phyloP scores from a whole-genome alignment of 257 asterid genomes.

The Verbascum thapsus region DNA sequence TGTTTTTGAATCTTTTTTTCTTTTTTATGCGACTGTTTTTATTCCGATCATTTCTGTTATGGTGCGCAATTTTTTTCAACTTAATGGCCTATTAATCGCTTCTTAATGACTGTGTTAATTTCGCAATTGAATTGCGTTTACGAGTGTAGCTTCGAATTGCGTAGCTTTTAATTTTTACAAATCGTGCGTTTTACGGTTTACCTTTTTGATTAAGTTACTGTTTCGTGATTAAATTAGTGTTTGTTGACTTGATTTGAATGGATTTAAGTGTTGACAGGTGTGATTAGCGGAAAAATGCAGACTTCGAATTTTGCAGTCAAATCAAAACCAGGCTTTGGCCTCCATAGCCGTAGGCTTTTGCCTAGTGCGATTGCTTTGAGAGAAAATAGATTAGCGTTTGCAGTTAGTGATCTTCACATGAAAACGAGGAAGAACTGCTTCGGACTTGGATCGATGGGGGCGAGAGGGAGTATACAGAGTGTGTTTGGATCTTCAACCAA shows the following conservation, averaged over 20 bases:
- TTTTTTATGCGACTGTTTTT: not conserved
- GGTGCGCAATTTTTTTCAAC: not conserved
- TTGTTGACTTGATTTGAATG: constrained; percentile 43
- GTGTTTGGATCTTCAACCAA: constrained; percentile 41
- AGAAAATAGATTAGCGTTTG: constrained; percentile 13
- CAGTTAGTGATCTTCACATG: constrained; percentile 33
- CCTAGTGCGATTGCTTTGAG: constrained; percentile 17
- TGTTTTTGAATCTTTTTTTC: not conserved
- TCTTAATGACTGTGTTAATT: not conserved
- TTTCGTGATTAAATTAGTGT: no score
- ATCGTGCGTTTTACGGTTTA: constrained; percentile 29
- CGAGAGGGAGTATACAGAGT: constrained; percentile 26
- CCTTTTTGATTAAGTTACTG: constrained; percentile 22
- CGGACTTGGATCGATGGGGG: constrained; percentile 46
- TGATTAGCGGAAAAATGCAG: constrained; percentile 53
- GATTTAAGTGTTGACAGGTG: constrained; percentile 36
- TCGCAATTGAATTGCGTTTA: constrained; percentile 20
- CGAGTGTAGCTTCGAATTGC: constrained; percentile 16
- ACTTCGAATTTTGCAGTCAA: constrained; percentile 47
- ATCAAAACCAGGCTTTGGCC: constrained; percentile 37
- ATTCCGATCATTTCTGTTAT: constrained; percentile 1
- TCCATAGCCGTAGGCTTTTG: constrained; percentile 34
- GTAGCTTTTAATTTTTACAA: not conserved
- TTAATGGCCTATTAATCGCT: not conserved
- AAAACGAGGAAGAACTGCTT: constrained; percentile 40